Evolutionary conservation across 2,329 filamentous ascomycete genomes (phyloP), one percentile per base, ranked within the genome.

Genomic region (Teratosphaeria destructans): DNA sequence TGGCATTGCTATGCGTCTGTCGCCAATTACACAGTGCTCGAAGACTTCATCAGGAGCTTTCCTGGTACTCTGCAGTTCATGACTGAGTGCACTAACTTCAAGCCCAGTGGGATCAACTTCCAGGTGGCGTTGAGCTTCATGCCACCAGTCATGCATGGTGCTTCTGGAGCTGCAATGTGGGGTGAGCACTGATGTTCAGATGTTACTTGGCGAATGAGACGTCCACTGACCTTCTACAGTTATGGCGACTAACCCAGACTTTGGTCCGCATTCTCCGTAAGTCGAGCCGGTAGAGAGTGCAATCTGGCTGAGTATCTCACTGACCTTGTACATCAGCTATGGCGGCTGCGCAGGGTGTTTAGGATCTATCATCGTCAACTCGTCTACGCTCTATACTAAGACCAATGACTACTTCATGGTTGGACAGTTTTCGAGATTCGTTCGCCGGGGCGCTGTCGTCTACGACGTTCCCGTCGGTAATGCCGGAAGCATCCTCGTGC

Each of bases 361-460:
- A 1, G 90, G 90, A 52, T 84, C 94, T 37, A 89, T 86, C 65
- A 91, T 88, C 61, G 81, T 94, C 71, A 90, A 95, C 76, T 92
- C 71, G 8, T 67, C 68, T 7, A 65, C 72, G 11, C 75, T 73
- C 2, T 82, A 82, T 68, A 71, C 69, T 3, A 75, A 77, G 61
- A 76, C 75, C 29, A 73, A 78, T 6, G 78, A 80, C 61, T 82
- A 81, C 69, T 82, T 82, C 67, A 79, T 80, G 74, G 71, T 82
- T 61, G 79, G 78, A 1, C 80, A 82, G 67, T 81, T 79, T 67
- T 62, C 57, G 26, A 59, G 64, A 49, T 68, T 66, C 57, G 60
- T 68, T 10, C 58, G 64, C 11, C 59, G 66, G 5, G 65, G 66
- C 2, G 59, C 62, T 5, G 57, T 60, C 34, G 63, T 63, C 54